These are phyloP conservation scores for Mrakiaceae sp. DNA, from an alignment of 1,284 basidiomycete genomes.

Conservation along the genomic window DNA sequence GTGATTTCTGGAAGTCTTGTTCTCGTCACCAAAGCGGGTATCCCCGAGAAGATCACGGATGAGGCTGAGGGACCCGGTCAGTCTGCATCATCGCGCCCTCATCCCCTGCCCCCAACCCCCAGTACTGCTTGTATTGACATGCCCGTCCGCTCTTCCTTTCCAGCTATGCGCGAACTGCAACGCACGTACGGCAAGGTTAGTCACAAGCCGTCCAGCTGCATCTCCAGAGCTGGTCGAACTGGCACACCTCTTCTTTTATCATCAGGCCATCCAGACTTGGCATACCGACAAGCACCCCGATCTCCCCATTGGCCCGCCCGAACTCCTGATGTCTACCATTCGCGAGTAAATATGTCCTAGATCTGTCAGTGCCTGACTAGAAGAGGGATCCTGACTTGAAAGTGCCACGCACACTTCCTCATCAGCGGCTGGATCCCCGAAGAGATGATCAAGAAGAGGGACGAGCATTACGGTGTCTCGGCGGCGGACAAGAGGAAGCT, in stretches of 20 bases:
- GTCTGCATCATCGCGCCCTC: slow-evolving; percentile 28
- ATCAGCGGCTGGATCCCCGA: background rate
- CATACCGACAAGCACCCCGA: slow-evolving; percentile 37
- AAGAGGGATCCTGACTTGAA: background rate
- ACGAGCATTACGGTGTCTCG: background rate
- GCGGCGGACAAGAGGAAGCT: background rate
- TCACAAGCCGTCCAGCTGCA: slow-evolving; percentile 37
- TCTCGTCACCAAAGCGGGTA: slow-evolving; percentile 35
- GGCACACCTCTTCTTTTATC: background rate
- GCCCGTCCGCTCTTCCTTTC: slow-evolving; percentile 12
- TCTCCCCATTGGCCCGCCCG: slow-evolving; percentile 42
- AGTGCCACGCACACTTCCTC: background rate
- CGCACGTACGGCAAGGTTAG: slow-evolving; percentile 46
- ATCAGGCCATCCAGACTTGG: slow-evolving; percentile 20
- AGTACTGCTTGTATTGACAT: background rate
- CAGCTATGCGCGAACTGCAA: slow-evolving; percentile 42
- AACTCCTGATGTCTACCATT: slow-evolving; percentile 41
- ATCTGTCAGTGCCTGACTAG: background rate
- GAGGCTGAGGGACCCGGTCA: background rate
- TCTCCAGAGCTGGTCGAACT: slow-evolving; percentile 16
- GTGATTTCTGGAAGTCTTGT: slow-evolving; percentile 38
- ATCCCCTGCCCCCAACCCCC: slow-evolving; percentile 34
- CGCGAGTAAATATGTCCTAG: background rate
- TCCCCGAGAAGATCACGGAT: slow-evolving; percentile 32
- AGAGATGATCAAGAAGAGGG: background rate